These are phyloP conservation scores for Nakaseomyces uthaithaninus DNA, from an alignment of 1,139 yeast species.

Conservation along the genomic window DNA sequence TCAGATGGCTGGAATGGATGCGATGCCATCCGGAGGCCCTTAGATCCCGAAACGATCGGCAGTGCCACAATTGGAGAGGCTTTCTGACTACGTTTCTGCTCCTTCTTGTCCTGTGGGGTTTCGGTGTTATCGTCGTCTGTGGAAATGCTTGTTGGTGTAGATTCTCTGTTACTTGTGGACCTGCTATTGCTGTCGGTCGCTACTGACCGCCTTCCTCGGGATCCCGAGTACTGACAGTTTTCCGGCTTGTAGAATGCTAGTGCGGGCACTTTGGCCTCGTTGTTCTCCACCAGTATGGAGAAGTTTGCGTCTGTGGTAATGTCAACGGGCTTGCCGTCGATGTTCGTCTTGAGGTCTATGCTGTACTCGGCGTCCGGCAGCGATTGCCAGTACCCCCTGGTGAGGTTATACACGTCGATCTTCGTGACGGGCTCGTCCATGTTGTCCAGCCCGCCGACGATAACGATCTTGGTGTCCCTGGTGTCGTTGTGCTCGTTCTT, in stretches of 20 bases:
- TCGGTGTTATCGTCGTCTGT: neutral
- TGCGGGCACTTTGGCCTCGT: conserved; percentile 28
- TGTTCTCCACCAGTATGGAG: conserved; percentile 27
- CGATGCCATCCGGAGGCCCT: conserved; percentile 22
- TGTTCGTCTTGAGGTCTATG: conserved; percentile 18
- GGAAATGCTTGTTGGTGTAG: neutral
- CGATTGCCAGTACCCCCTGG: conserved; percentile 41
- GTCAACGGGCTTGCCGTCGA: conserved; percentile 19
- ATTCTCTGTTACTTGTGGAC: neutral
- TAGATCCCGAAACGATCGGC: conserved; percentile 22
- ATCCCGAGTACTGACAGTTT: conserved; percentile 7
- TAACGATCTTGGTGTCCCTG: conserved; percentile 48
- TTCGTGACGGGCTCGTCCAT: conserved; percentile 38
- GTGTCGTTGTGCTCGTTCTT: conserved; percentile 38
- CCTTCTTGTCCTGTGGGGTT: neutral
- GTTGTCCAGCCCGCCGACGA: conserved; percentile 54
- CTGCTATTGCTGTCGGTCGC: neutral
- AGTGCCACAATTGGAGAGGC: conserved; percentile 23
- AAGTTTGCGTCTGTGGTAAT: conserved; percentile 22
- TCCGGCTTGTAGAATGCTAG: conserved; percentile 23
- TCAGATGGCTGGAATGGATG: conserved; percentile 13
- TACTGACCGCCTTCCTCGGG: neutral
- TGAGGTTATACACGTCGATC: conserved; percentile 48
- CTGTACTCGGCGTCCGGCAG: conserved; percentile 17
- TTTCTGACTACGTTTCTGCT: neutral